These are phyloP conservation scores for Cutaneotrichosporon cutaneum DNA, from an alignment of 1,284 basidiomycete genomes.

Conservation along the genomic window DNA sequence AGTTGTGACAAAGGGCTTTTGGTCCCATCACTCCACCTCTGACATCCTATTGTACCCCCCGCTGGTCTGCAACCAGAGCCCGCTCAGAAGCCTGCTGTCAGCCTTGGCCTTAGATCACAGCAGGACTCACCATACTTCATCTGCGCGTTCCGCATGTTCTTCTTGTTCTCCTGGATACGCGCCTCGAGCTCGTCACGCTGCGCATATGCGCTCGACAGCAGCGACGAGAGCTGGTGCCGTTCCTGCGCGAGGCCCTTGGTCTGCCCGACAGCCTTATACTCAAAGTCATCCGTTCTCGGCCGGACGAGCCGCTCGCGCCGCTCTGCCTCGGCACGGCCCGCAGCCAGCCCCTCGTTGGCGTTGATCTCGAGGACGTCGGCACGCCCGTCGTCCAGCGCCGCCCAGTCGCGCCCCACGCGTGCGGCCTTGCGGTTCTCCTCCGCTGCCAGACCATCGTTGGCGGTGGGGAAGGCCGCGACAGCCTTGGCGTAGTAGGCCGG, in stretches of 20 bases:
- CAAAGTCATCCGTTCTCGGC: constrained; percentile 40
- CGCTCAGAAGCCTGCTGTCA: constrained; percentile 5
- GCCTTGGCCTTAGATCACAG: too few relatives aligned
- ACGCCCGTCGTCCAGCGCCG: constrained; percentile 37
- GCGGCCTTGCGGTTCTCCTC: constrained; percentile 19
- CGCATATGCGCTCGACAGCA: constrained; percentile 46
- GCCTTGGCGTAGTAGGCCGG: constrained; percentile 70
- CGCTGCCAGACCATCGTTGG: neutral
- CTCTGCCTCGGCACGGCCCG: constrained; percentile 35
- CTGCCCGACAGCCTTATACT: constrained; percentile 50
- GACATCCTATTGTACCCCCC: too few relatives aligned
- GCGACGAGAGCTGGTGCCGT: constrained; percentile 49
- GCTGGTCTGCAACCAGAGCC: neutral
- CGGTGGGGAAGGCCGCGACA: constrained; percentile 35
- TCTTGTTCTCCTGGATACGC: constrained; percentile 49
- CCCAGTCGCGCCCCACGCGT: constrained; percentile 44
- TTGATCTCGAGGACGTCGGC: constrained; percentile 38
- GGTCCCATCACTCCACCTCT: too few relatives aligned
- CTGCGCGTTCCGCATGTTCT: constrained; percentile 45
- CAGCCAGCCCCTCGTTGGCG: constrained; percentile 35
- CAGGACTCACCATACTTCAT: constrained; percentile 47
- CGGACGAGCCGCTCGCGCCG: constrained; percentile 32
- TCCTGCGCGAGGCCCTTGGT: constrained; percentile 50
- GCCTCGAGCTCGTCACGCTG: constrained; percentile 48
- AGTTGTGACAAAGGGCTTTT: too few relatives aligned